Evolutionary conservation across 2,329 filamentous ascomycete species (phyloP), one percentile per base, ranked within the genome.

Genomic region (Diaporthe caulivora): DNA sequence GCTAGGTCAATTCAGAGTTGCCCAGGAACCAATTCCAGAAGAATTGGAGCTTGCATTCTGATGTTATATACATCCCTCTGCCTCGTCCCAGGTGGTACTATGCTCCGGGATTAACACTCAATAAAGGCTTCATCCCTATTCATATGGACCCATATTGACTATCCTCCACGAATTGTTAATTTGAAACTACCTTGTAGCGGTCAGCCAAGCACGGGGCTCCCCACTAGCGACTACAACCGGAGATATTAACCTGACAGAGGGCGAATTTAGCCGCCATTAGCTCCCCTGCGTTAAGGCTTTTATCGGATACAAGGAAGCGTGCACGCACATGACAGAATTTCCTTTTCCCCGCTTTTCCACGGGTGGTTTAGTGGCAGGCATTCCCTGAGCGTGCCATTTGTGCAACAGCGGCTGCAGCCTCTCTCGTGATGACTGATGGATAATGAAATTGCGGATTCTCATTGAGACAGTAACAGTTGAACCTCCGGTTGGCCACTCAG

Each of bases 241-340:
- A 8, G 24, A 26, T n/a, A 47, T 64, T 49, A 47, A 26, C 58
- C 58, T 34, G 58, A 24, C 31, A 24, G 42, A 31, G 40, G 47
- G 2, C 42, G 58, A 64, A 64, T 64, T 64, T 64, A 64, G 58
- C 58, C 58, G 58, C 42, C 24, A 49, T 49, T 24, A 62, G 24
- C 58, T 62, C 7, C 21, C 57, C 21, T 42, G 57, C 37, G 29
- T 47, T 18, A 44, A 31, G 15, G 58, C 24, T 47, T 24, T 62
- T 24, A 15, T 31, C 40, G 58, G 58, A 62, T 37, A 31, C 40
- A 40, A 64, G 58, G 58, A 62, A 62, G 58, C 8, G 58, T 31
- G 58, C 26, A 34, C 15, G 3, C 42, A 15, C 58, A 31, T 62
- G 55, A 15, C 34, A 60, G 6, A 18, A 15, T 29, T 17, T 9